Evolutionary conservation across 1,139 yeast species (phyloP).

Genomic region (Nakaseomyces sp.): DNA sequence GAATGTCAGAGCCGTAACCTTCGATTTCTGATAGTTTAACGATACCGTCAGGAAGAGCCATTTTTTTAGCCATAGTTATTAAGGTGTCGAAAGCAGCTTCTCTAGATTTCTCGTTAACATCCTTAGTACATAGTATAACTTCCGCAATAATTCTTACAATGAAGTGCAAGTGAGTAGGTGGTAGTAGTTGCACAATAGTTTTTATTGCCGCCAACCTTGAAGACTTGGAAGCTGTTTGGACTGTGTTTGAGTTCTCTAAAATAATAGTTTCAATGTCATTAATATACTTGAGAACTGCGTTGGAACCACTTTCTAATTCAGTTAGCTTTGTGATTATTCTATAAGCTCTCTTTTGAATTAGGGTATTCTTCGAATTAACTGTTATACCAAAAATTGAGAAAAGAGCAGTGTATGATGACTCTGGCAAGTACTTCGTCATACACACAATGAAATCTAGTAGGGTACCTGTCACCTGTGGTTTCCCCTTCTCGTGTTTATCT

Average conservation of each 20-base stretch:
- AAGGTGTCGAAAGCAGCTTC: conserved; percentile 69
- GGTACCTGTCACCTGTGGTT: conserved; percentile 55
- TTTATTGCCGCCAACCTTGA: conserved; percentile 64
- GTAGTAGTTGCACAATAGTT: conserved; percentile 51
- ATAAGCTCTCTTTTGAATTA: conserved; percentile 84
- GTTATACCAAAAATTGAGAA: conserved; percentile 70
- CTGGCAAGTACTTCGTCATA: conserved; percentile 76
- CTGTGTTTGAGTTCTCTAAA: conserved; percentile 47
- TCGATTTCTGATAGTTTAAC: conserved; percentile 60
- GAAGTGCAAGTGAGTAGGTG: conserved; percentile 56
- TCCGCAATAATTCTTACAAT: conserved; percentile 81
- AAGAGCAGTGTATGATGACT: conserved; percentile 59
- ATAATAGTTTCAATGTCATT: conserved; percentile 54
- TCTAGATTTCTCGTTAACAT: conserved; percentile 85
- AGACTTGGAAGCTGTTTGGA: conserved; percentile 74
- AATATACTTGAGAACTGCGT: conserved; percentile 44
- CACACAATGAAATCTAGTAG: conserved; percentile 87
- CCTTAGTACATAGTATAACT: conserved; percentile 86
- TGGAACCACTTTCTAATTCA: conserved; percentile 59
- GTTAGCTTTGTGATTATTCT: conserved; percentile 64
- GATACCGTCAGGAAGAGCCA: conserved; percentile 50
- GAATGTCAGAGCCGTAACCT: conserved; percentile 55
- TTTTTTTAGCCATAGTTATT: conserved; percentile 71
- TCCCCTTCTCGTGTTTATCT: conserved; percentile 24
- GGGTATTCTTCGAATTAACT: conserved; percentile 49